Evolutionary conservation across 352 stramenopile genomes (phyloP).

Genomic region (Elongisporangium undulatum): DNA sequence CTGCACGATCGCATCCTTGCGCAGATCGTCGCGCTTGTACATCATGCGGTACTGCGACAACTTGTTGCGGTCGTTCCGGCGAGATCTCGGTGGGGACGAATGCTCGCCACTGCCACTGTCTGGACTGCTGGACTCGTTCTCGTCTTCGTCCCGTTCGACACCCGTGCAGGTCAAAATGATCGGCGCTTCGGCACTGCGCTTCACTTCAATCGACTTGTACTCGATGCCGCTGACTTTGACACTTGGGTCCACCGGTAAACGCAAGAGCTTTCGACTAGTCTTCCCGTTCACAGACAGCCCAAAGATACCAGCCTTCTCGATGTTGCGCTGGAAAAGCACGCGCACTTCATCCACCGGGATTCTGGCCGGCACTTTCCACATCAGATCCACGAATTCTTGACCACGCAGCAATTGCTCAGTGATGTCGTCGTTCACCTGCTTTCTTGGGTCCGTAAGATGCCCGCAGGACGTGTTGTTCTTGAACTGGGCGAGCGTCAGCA

Average conservation of each 20-base stretch:
- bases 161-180: slow-evolving; percentile 81
- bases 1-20: slow-evolving; percentile 81
- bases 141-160: slow-evolving; percentile 70
- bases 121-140: slow-evolving; percentile 31
- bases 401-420: slow-evolving; percentile 74
- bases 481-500: slow-evolving; percentile 69
- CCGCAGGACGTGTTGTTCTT: slow-evolving; percentile 50
- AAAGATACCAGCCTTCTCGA: slow-evolving; percentile 50
- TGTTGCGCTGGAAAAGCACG: slow-evolving; percentile 36
- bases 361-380: slow-evolving; percentile 78
- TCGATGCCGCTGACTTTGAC: slow-evolving; percentile 73
- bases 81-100: neutral
- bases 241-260: slow-evolving; percentile 66
- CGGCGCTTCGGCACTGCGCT: slow-evolving; percentile 74
- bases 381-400: slow-evolving; percentile 79
- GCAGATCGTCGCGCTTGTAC: slow-evolving; percentile 86
- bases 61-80: slow-evolving; percentile 14
- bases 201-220: slow-evolving; percentile 71
- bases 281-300: slow-evolving; percentile 4
- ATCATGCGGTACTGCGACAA: slow-evolving; percentile 73
- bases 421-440: slow-evolving; percentile 49
- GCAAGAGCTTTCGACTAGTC: slow-evolving; percentile 26
- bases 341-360: slow-evolving; percentile 58
- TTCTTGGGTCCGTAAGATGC: slow-evolving; percentile 19
- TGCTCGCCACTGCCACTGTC: slow-evolving; percentile 13